Conservation (phyloP, 331 rosid species). For the Telfairia occidentalis region DNA sequence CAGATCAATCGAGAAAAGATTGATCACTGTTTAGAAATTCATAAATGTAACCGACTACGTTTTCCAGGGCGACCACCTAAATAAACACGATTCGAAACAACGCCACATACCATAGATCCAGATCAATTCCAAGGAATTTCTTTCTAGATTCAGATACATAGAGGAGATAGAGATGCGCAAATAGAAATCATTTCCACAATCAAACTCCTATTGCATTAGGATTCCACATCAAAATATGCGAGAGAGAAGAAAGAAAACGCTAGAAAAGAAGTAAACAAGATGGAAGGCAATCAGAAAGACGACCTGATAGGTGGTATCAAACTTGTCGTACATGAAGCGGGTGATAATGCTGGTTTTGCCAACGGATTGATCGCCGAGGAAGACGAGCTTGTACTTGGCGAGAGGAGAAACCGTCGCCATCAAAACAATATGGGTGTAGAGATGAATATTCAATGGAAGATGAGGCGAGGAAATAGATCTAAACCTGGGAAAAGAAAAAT, state of each 20-base stretch:
- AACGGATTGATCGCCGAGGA: constrained; percentile 98
- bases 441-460: neutral
- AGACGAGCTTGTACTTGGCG: constrained; percentile 95
- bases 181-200: neutral
- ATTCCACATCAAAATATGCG: neutral
- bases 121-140: neutral
- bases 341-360: constrained; percentile 99
- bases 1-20: neutral
- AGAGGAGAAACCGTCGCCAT: constrained; percentile 98
- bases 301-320: constrained; percentile 95
- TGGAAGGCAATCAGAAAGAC: neutral
- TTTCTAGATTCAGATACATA: neutral
- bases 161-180: neutral
- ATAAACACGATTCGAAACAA: neutral
- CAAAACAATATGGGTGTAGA: neutral
- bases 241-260: neutral
- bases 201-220: neutral
- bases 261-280: neutral
- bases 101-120: neutral
- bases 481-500: neutral
- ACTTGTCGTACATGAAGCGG: constrained; percentile 99
- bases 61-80: neutral
- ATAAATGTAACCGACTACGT: neutral
- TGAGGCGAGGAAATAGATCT: constrained; percentile 26
- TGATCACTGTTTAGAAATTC: neutral